Evolutionary conservation across 2,329 filamentous ascomycete species (phyloP).

Genomic region (Verticillium tricorpus): DNA sequence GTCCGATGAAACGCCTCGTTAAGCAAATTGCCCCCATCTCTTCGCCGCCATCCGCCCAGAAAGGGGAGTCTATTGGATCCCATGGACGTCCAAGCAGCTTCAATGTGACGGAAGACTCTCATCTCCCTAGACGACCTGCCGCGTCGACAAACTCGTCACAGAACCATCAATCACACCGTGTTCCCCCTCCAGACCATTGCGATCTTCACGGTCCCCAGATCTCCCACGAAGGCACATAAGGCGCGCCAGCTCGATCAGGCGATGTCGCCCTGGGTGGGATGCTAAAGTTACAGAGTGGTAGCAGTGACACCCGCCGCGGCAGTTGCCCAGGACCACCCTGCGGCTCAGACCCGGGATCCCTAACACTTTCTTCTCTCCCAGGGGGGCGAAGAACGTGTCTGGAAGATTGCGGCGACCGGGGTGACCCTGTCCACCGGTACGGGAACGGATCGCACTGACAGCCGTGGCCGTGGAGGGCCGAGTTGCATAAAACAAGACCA

Average conservation of each 20-base stretch:
- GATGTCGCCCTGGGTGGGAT: neutral
- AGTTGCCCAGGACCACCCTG: conserved; percentile 3
- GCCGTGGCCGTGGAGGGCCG: neutral
- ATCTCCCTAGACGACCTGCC: neutral
- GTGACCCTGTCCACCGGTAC: conserved; percentile 8
- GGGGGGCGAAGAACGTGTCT: conserved; percentile 2
- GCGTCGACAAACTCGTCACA: neutral
- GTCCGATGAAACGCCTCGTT: neutral
- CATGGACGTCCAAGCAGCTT: neutral
- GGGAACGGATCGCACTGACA: neutral
- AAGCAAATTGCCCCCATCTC: neutral
- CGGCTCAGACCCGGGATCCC: conserved; percentile 2
- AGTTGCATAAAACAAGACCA: neutral
- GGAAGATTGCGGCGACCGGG: conserved; percentile 12
- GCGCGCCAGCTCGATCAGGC: neutral
- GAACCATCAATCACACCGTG: neutral
- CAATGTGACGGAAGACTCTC: neutral
- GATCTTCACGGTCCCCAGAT: neutral
- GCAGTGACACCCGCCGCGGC: conserved; percentile 2
- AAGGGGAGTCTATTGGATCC: neutral
- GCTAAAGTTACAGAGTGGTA: conserved; percentile 10
- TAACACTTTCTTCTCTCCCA: conserved; percentile 4
- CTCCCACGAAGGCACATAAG: neutral
- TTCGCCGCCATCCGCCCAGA: neutral
- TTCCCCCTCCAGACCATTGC: neutral